These are phyloP conservation scores for Populus davidiana DNA, from an alignment of 345 rosid species.

Conservation along the genomic window DNA sequence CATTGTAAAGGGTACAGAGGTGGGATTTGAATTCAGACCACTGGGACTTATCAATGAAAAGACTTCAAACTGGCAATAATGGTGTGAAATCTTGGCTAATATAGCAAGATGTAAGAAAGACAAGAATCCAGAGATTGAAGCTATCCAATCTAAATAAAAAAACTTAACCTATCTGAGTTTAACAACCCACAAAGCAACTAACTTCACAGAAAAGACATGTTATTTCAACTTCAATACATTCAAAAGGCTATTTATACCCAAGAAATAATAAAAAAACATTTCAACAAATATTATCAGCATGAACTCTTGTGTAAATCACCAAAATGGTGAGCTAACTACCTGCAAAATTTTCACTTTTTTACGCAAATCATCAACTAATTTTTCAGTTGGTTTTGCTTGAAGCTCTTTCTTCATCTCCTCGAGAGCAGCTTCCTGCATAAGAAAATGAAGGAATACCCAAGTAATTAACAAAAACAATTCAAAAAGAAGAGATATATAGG, in stretches of 20 bases:
- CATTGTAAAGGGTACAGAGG: neutral
- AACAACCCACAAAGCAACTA: too few relatives aligned
- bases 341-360: conserved; percentile 97
- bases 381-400: conserved; percentile 84
- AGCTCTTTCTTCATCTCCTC: conserved; percentile 93
- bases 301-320: neutral
- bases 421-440: conserved; percentile 62
- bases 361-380: conserved; percentile 88
- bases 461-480: neutral
- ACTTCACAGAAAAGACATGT: too few relatives aligned
- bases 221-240: too few relatives aligned
- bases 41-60: too few relatives aligned
- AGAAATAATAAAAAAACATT: neutral
- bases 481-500: neutral
- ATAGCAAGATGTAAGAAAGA: too few relatives aligned
- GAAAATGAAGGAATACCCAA: neutral
- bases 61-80: too few relatives aligned
- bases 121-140: too few relatives aligned
- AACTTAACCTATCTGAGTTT: too few relatives aligned
- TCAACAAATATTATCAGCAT: neutral
- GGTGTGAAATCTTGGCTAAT: too few relatives aligned
- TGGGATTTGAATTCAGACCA: too few relatives aligned
- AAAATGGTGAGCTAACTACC: conserved; percentile 37
- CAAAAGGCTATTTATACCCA: neutral
- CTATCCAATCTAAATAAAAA: too few relatives aligned